Conservation (phyloP, 2,329 filamentous ascomycete genomes). For the Sporothrix pallida region DNA sequence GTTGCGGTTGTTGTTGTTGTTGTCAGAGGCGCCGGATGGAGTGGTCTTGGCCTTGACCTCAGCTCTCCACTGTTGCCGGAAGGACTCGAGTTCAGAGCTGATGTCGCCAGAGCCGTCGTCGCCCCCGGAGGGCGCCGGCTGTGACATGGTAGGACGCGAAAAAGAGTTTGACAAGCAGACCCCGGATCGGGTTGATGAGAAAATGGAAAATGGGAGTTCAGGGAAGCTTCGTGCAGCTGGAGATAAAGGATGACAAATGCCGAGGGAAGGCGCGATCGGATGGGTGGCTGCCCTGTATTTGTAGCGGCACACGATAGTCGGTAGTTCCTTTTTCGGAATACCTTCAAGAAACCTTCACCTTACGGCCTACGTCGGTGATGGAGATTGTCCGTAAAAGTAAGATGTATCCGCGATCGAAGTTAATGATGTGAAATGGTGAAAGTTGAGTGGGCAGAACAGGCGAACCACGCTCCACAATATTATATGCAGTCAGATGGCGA, state of each 20-base stretch:
- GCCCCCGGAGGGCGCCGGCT: conserved; percentile 9
- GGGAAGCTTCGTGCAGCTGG: conserved; percentile 2
- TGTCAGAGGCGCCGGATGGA: conserved; percentile 34
- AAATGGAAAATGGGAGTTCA: background rate
- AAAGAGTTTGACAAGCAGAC: no score
- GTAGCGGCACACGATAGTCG: background rate
- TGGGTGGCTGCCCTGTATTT: conserved; percentile 5
- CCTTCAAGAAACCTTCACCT: background rate
- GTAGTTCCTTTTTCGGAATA: background rate
- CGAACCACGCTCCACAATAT: background rate
- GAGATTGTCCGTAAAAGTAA: no score
- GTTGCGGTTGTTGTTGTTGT: conserved; percentile 33
- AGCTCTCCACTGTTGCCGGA: conserved; percentile 83
- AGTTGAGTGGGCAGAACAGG: conserved; percentile 1
- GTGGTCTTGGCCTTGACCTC: conserved; percentile 65
- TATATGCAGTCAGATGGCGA: conserved; percentile 9
- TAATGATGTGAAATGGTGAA: background rate
- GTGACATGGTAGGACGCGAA: conserved; percentile 27
- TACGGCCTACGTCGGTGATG: no score
- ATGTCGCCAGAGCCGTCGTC: conserved; percentile 42
- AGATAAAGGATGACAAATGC: conserved; percentile 33
- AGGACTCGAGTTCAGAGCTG: conserved; percentile 79
- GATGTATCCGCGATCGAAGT: background rate
- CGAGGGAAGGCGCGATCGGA: conserved; percentile 4
- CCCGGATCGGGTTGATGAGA: no score